A percentile compares a stretch with the other conserved stretches of the same genome.
Conservation (phyloP, 129 eudicot genomes). For the Erigeron canadensis region DNA sequence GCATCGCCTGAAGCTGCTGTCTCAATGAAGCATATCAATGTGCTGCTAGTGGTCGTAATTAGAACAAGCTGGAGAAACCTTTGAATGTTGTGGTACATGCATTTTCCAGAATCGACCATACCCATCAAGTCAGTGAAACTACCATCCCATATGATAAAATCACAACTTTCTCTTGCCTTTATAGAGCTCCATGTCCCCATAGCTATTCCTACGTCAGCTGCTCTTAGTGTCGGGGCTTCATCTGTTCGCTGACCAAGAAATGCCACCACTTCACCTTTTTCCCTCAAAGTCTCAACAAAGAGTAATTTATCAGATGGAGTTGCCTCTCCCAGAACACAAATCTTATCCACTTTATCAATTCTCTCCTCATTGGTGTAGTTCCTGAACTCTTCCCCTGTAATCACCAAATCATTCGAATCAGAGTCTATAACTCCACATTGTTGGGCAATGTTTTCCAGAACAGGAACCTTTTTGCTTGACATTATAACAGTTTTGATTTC, state of each 20-base stretch:
- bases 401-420: conserved; percentile 8
- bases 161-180: conserved; percentile 25
- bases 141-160: conserved; percentile 18
- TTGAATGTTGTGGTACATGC: conserved; percentile 24
- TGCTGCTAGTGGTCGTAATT: conserved; percentile 19
- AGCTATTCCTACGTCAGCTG: conserved; percentile 39
- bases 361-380: conserved; percentile 15
- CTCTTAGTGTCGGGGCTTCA: conserved; percentile 33
- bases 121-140: conserved; percentile 11
- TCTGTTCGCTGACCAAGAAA: conserved; percentile 33
- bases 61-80: conserved; percentile 35
- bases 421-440: conserved; percentile 2
- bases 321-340: conserved; percentile 37
- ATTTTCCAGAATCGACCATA: conserved; percentile 22
- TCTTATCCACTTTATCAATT: conserved; percentile 18
- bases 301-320: conserved; percentile 31
- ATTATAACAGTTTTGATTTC: conserved; percentile 31
- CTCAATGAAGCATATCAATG: conserved; percentile 17
- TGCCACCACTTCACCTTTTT: conserved; percentile 34
- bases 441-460: conserved; percentile 19
- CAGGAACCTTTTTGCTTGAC: conserved; percentile 26
- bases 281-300: conserved; percentile 30
- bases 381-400: conserved; percentile 34
- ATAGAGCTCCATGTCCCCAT: conserved; percentile 35
- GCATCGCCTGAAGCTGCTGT: conserved; percentile 20